Conservation (phyloP, 805 yeast genomes). For the Starmerella vitae region DNA sequence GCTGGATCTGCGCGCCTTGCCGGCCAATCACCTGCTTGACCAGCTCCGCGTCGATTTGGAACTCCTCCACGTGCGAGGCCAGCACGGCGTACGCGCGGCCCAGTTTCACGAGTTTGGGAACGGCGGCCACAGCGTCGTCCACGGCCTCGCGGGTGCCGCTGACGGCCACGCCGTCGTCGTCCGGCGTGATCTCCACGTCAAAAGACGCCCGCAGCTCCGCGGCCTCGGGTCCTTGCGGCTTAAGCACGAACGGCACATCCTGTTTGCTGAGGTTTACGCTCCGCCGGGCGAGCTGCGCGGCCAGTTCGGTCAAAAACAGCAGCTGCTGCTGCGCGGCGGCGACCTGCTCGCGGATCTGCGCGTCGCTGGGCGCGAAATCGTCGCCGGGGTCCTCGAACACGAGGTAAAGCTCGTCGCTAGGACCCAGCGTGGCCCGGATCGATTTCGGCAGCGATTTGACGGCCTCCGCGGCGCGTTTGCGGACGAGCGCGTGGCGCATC, state of each 20-base stretch:
- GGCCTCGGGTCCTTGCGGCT: slow-evolving; percentile 31
- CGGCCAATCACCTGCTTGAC: slow-evolving; percentile 80
- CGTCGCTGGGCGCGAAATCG: slow-evolving; percentile 60
- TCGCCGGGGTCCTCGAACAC: slow-evolving; percentile 38
- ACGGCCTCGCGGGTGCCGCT: slow-evolving; percentile 63
- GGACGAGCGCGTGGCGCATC: slow-evolving; percentile 28
- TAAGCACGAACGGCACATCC: slow-evolving; percentile 47
- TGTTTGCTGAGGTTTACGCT: slow-evolving; percentile 39
- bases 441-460: slow-evolving; percentile 25
- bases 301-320: slow-evolving; percentile 44
- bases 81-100: slow-evolving; percentile 38
- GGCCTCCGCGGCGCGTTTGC: slow-evolving; percentile 31
- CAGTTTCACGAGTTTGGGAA: slow-evolving; percentile 43
- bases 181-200: slow-evolving; percentile 26
- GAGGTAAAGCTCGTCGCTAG: slow-evolving; percentile 40
- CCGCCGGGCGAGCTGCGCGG: slow-evolving; percentile 38
- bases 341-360: slow-evolving; percentile 45
- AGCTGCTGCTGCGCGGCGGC: slow-evolving; percentile 42
- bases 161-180: slow-evolving; percentile 35
- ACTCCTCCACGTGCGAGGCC: slow-evolving; percentile 33
- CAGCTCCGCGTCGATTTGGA: slow-evolving; percentile 51
- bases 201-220: slow-evolving; percentile 8
- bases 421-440: slow-evolving; percentile 41
- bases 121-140: slow-evolving; percentile 37
- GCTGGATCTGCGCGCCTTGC: slow-evolving; percentile 61